Percentiles rank a stretch among this genome's conserved stretches.
Evolutionary conservation across 768 basidiomycete genomes (phyloP).

Genomic region (Phaffia australis): DNA sequence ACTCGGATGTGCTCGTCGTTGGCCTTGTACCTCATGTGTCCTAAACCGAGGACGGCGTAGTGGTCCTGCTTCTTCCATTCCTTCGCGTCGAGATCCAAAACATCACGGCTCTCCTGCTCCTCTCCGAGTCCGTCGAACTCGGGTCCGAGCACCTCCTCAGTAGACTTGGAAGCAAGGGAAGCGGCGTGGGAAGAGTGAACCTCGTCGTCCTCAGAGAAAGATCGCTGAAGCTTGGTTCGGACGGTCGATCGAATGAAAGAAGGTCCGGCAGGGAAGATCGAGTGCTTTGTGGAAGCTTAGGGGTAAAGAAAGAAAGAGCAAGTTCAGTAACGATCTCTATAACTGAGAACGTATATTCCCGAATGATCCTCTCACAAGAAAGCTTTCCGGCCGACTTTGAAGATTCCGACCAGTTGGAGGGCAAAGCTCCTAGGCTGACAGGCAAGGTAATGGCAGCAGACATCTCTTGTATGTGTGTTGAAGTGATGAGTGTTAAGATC

Average conservation of each 20-base stretch:
- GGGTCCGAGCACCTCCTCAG: constrained; percentile 52
- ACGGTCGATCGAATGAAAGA: constrained; percentile 76
- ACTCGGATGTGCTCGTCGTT: constrained; percentile 87
- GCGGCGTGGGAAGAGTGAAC: constrained; percentile 49
- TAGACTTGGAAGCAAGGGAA: constrained; percentile 41
- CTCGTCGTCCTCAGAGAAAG: constrained; percentile 74
- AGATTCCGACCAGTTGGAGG: constrained; percentile 16
- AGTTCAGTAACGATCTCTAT: too few relatives aligned
- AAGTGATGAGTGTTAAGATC: not conserved
- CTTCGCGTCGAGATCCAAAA: constrained; percentile 77
- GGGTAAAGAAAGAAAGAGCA: not conserved
- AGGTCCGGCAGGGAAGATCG: constrained; percentile 71
- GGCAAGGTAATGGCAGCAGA: constrained; percentile 12
- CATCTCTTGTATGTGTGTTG: constrained; percentile 2
- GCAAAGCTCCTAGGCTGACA: constrained; percentile 13
- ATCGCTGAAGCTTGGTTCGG: constrained; percentile 59
- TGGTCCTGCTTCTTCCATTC: constrained; percentile 99
- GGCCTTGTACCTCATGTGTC: constrained; percentile 74
- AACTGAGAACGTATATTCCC: too few relatives aligned
- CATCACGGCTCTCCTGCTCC: constrained; percentile 63
- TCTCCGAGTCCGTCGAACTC: constrained; percentile 83
- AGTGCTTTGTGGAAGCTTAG: constrained; percentile 28
- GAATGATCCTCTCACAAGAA: not conserved
- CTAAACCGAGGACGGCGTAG: constrained; percentile 91
- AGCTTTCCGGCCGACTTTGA: constrained; percentile 1